phyloP scores from a whole-genome alignment of 208 protist genomes.

The Crithidia brevicula region DNA sequence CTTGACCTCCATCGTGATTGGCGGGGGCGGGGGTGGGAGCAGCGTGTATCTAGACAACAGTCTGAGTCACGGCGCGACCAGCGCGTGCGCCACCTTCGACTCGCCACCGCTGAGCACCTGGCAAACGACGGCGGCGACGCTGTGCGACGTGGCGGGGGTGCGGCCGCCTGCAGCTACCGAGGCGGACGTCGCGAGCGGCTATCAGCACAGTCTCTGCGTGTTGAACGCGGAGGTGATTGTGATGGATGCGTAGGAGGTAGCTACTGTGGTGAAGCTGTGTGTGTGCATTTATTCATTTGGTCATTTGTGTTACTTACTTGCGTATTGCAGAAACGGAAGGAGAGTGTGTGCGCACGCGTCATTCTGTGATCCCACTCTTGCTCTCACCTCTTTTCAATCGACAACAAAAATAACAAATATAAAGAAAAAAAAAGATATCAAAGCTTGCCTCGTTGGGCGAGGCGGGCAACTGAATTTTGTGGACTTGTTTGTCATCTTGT shows the following conservation, averaged over 20 bases:
- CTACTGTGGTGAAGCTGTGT: background rate
- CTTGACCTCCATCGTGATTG: constrained; percentile 59
- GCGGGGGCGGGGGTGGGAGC: constrained; percentile 60
- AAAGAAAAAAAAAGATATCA: no score
- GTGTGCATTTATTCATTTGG: background rate
- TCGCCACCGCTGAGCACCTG: constrained; percentile 73
- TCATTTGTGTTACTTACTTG: no score
- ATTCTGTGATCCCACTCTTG: no score
- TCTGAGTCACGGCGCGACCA: constrained; percentile 59
- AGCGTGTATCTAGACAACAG: constrained; percentile 63
- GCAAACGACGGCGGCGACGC: constrained; percentile 19
- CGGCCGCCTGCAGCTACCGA: constrained; percentile 4
- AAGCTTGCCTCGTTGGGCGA: no score
- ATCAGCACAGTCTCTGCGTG: constrained; percentile 44
- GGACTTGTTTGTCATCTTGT: no score
- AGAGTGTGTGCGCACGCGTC: no score
- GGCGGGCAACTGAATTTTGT: no score
- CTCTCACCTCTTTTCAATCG: no score
- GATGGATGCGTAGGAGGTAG: constrained; percentile 30
- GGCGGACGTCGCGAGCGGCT: background rate
- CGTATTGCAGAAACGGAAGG: no score
- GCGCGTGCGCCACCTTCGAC: constrained; percentile 59
- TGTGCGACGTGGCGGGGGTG: constrained; percentile 3
- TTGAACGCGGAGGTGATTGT: constrained; percentile 63
- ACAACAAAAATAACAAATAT: no score